These are phyloP conservation scores for Metschnikowia proteae DNA, from an alignment of 805 yeast genomes.

Conservation along the genomic window DNA sequence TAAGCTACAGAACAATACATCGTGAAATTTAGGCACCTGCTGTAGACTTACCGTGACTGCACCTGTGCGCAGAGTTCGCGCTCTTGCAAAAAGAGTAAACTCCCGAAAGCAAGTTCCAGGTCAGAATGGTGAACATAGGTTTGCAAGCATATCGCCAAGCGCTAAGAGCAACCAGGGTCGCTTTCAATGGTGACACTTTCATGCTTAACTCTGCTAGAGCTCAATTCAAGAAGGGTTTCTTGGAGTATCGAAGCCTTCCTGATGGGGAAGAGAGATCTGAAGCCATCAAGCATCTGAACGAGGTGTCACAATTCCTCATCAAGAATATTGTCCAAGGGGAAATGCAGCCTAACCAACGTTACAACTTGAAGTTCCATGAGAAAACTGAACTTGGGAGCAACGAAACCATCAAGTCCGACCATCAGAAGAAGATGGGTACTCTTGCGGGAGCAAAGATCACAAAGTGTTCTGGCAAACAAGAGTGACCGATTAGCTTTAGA, in stretches of 20 bases:
- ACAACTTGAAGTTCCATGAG: conserved; percentile 65
- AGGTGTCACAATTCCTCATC: conserved; percentile 65
- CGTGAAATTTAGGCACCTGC: not conserved
- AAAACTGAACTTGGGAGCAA: conserved; percentile 91
- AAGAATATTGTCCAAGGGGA: conserved; percentile 86
- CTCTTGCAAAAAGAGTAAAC: not conserved
- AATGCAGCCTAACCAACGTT: conserved; percentile 39
- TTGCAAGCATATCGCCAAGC: conserved; percentile 62
- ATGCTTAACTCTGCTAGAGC: conserved; percentile 58
- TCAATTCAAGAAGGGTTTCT: conserved; percentile 54
- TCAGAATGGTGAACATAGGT: conserved; percentile 10
- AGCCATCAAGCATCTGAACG: conserved; percentile 42
- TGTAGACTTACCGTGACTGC: not conserved
- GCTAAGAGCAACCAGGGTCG: conserved; percentile 59
- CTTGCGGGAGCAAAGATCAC: conserved; percentile 51
- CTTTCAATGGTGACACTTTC: conserved; percentile 49
- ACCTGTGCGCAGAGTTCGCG: conserved; percentile 1
- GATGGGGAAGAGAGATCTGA: conserved; percentile 45
- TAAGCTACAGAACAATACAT: conserved; percentile 13
- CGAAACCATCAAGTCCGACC: conserved; percentile 61
- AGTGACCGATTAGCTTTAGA: not conserved
- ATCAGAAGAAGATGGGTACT: conserved; percentile 41
- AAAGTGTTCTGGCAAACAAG: conserved; percentile 19
- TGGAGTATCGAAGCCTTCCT: conserved; percentile 24
- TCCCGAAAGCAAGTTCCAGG: not conserved